Evolutionary conservation across 192 early-diverging fungal genomes (phyloP), one percentile per base, ranked within the genome.

Genomic region (Gryganskiella cystojenkinii): DNA sequence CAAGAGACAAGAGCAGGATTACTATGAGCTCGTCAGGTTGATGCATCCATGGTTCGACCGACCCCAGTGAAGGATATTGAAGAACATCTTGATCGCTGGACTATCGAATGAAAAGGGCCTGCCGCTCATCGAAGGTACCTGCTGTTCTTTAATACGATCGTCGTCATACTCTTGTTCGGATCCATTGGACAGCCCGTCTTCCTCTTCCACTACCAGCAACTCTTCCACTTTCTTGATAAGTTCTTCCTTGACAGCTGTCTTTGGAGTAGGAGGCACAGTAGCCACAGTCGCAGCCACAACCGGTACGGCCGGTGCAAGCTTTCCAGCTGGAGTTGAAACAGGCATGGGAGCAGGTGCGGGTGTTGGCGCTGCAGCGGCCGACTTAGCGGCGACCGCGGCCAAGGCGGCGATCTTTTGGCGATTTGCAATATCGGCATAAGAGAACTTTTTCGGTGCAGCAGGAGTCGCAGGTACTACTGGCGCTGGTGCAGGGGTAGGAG

Each of bases 51-150:
- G 70, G 34, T 47, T 58, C 5, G 70, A 72, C 14, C 70, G 43
- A 22, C 70, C 70, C 70, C 70, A 72, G 52, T 72, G 37, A 15
- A 72, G 47, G 44, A 58, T 51, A 64, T 72, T 72, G 15, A 56
- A 60, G 52, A 42, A 42, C n/a, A 20, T 52, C 19, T 37, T 56
- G 1, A 72, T 10, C 13, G 22, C 14, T 3, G 61, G 61, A 31
- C 55, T 57, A 44, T 72, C 24, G 27, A 63, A 40, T 33, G 70
- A 64, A 51, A 72, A 72, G 2, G 70, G 70, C 20, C n/a, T 63
- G 10, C 49, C 61, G 30, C 31, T 33, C 51, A 45, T 34, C 8
- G 58, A 42, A 15, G 28, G 30, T n/a, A 37, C 28, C 40, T 35
- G 42, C 25, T 46, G 37, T 25, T n/a, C n/a, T n/a, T 60, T n/a